phyloP scores from a whole-genome alignment of 2,329 filamentous ascomycete genomes.

The Dothideomycetes sp. region DNA sequence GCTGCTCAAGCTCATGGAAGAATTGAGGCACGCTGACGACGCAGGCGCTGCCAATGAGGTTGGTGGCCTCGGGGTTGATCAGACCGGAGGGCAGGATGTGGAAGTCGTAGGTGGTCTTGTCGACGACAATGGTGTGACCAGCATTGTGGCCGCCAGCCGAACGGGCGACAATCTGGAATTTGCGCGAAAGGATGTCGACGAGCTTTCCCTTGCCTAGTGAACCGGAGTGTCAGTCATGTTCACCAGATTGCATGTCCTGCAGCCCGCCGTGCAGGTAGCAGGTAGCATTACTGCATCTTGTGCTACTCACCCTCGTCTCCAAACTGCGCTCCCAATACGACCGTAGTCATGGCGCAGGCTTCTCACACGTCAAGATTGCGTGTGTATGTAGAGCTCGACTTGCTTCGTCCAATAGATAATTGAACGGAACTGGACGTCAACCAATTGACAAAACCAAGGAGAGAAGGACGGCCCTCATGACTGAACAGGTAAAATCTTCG shows the following conservation, averaged over 20 bases:
- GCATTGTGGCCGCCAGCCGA: conserved; percentile 53
- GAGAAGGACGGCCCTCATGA: too few relatives aligned
- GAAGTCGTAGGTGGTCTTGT: conserved; percentile 40
- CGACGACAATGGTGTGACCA: conserved; percentile 34
- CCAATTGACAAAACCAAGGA: too few relatives aligned
- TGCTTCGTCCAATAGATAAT: conserved; percentile 7
- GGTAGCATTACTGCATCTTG: too few relatives aligned
- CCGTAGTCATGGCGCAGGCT: conserved; percentile 34
- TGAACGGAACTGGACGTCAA: conserved; percentile 8
- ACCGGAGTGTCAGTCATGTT: not conserved
- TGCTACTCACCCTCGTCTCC: conserved; percentile 38
- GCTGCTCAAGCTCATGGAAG: conserved; percentile 52
- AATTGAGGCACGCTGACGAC: conserved; percentile 59
- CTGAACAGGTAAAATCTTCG: too few relatives aligned
- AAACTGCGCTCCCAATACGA: conserved; percentile 51
- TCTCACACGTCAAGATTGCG: not conserved
- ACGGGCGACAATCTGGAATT: conserved; percentile 45
- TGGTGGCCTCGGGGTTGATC: conserved; percentile 58
- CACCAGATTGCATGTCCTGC: too few relatives aligned
- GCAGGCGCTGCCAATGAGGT: conserved; percentile 57
- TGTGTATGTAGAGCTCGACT: too few relatives aligned
- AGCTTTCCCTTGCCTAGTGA: conserved; percentile 43
- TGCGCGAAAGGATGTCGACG: conserved; percentile 35
- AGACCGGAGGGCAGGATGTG: conserved; percentile 59
- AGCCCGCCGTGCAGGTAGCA: too few relatives aligned